A percentile compares a stretch with the other conserved stretches of the same genome.
These are phyloP conservation scores for Pezicula radicicola DNA, from an alignment of 2,329 filamentous ascomycete species.

Conservation along the genomic window DNA sequence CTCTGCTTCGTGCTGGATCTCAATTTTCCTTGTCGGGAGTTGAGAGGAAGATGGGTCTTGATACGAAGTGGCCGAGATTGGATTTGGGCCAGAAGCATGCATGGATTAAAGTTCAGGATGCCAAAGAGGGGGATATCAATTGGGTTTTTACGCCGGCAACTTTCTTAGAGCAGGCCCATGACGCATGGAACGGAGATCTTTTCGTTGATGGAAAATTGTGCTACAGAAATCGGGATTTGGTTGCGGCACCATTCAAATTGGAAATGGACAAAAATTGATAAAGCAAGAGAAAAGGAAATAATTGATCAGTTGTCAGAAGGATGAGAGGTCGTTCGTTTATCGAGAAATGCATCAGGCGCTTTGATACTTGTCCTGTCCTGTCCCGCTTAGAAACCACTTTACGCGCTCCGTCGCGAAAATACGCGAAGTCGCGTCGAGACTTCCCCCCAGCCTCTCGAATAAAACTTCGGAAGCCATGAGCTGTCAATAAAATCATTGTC, in stretches of 20 bases:
- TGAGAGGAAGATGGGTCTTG: neutral
- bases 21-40: neutral
- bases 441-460: conserved; percentile 16
- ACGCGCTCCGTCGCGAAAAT: conserved; percentile 16
- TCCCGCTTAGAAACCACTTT: conserved; percentile 17
- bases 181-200: neutral
- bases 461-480: neutral
- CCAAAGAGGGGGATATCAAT: neutral
- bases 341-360: too few relatives aligned
- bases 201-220: neutral
- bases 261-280: too few relatives aligned
- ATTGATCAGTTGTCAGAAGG: neutral
- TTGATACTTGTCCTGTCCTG: too few relatives aligned
- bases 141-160: neutral
- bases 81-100: neutral
- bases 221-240: neutral
- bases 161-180: neutral
- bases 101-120: neutral
- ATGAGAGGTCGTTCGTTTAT: neutral
- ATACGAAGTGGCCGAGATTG: neutral
- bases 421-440: conserved; percentile 14
- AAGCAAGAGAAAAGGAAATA: too few relatives aligned
- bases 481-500: conserved; percentile 5
- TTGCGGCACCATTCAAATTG: neutral
- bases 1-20: neutral